Percentiles rank a stretch among this genome's conserved stretches.
phyloP scores from a whole-genome alignment of 164 flowering plant species.

The Aristolochia fimbriata region DNA sequence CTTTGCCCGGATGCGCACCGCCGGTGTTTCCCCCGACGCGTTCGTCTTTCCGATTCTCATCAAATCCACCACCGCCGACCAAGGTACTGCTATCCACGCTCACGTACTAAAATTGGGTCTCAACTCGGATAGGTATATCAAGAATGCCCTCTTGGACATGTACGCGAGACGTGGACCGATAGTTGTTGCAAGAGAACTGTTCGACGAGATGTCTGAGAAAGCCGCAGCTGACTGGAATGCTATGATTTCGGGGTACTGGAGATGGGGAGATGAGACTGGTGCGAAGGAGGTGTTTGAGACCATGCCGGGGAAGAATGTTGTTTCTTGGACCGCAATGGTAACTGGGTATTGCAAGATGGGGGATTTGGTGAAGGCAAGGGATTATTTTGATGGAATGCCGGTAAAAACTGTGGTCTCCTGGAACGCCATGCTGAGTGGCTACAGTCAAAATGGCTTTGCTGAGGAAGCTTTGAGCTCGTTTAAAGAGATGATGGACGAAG shows the following conservation, averaged over 20 bases:
- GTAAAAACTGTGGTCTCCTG: slow-evolving; percentile 61
- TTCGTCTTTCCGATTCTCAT: slow-evolving; percentile 22
- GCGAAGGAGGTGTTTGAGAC: slow-evolving; percentile 37
- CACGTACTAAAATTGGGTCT: slow-evolving; percentile 20
- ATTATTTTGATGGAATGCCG: slow-evolving; percentile 52
- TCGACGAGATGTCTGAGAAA: slow-evolving; percentile 54
- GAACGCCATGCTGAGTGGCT: slow-evolving; percentile 77
- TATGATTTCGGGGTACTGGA: slow-evolving; percentile 65
- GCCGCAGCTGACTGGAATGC: slow-evolving; percentile 49
- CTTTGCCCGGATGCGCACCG: slow-evolving; percentile 22
- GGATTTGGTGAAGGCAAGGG: slow-evolving; percentile 44
- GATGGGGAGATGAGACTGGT: slow-evolving; percentile 34
- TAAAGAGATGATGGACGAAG: slow-evolving; percentile 36
- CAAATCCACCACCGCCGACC: slow-evolving; percentile 14
- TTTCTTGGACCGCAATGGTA: slow-evolving; percentile 85
- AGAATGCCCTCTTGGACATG: slow-evolving; percentile 40
- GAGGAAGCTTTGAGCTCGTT: slow-evolving; percentile 46
- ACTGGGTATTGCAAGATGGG: slow-evolving; percentile 40
- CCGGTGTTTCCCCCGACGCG: slow-evolving; percentile 17
- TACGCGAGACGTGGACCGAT: slow-evolving; percentile 38
- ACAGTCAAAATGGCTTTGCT: slow-evolving; percentile 45
- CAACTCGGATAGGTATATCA: slow-evolving; percentile 22
- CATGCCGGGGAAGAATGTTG: slow-evolving; percentile 50
- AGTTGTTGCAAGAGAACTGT: slow-evolving; percentile 32
- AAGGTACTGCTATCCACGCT: slow-evolving; percentile 10